phyloP scores from a whole-genome alignment of 345 rosid species.

The Psidium guajava region DNA sequence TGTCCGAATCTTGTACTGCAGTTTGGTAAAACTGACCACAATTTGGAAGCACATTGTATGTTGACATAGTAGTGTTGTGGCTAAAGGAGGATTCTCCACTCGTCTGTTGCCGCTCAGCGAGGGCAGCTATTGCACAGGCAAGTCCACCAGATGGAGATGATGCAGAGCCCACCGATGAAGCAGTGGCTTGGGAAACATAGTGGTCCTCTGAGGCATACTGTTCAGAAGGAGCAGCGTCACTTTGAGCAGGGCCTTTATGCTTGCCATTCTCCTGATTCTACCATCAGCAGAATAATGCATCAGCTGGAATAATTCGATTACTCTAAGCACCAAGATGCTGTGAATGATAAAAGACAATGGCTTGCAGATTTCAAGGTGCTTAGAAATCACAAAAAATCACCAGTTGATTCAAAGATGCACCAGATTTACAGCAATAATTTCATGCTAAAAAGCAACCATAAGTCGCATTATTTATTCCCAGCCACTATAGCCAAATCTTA shows the following conservation, averaged over 20 bases:
- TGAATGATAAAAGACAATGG: not conserved
- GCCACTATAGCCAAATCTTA: not conserved
- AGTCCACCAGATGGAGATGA: conserved; percentile 80
- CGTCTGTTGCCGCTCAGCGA: conserved; percentile 76
- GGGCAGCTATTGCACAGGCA: conserved; percentile 80
- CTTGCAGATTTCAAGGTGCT: not conserved
- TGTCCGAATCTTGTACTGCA: conserved; percentile 28
- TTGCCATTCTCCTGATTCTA: conserved; percentile 51
- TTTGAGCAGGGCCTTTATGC: conserved; percentile 24
- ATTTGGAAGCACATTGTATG: conserved; percentile 35
- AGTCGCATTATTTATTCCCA: not conserved
- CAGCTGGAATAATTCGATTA: not conserved
- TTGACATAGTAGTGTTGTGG: conserved; percentile 14
- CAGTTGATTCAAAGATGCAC: not conserved
- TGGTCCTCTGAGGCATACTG: conserved; percentile 35
- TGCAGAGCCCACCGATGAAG: conserved; percentile 36
- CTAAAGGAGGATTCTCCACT: conserved; percentile 38
- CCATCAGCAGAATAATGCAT: not conserved
- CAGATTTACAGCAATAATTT: not conserved
- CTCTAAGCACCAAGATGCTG: not conserved
- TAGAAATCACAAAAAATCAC: not conserved
- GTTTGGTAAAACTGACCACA: conserved; percentile 37
- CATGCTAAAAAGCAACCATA: not conserved
- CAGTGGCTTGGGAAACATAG: conserved; percentile 24
- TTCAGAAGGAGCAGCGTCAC: conserved; percentile 32